Evolutionary conservation across 495 filamentous ascomycete genomes (phyloP), one percentile per base, ranked within the genome.

Genomic region (Daldinia concentrica): DNA sequence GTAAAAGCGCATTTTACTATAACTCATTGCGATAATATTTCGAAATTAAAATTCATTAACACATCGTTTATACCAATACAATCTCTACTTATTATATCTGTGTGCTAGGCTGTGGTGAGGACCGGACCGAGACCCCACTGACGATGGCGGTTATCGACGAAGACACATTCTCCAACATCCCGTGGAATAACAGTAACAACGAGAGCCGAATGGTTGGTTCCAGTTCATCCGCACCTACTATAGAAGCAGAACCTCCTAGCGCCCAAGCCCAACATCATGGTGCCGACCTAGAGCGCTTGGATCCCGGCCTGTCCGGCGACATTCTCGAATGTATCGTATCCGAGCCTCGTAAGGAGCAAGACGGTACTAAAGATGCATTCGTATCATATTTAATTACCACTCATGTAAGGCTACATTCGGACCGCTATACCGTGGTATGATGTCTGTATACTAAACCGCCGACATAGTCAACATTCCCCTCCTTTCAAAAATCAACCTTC

Each of bases 281-380:
- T 32, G 74, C 75, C 34, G 72, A 74, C 32, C 66, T 73, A 43
- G 62, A 77, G 41, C 77, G 71, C 51, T 89, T 91, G 72, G 82
- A 89, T 59, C 88, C 87, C 63, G 91, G 91, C 54, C 83, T 92
- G 67, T 92, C 89, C 62, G 90, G 91, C 58, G 94, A 94, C 58
- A 86, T 87, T 27, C 86, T 99, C 48, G 92, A 97, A 73, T 97
- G 93, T 77, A 88, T 79, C 34, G 94, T 99, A 26, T 87, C 88
- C 51, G 85, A 88, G 45, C 94, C 95, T 17, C 85, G 93, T 73
- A 98, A 97, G 77, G 95, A 97, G 81, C 93, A 92, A 72, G 93
- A 98, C 75, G 95, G 96, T n/a, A 96, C 94, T 58, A 98, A 97
- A 80, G 94, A 98, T 82, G 91, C 93, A 56, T 99, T 95, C 83